A percentile compares a stretch with the other conserved stretches of the same genome.
These are phyloP conservation scores for Aspergillus hancockii DNA, from an alignment of 495 filamentous ascomycete genomes.

Conservation along the genomic window DNA sequence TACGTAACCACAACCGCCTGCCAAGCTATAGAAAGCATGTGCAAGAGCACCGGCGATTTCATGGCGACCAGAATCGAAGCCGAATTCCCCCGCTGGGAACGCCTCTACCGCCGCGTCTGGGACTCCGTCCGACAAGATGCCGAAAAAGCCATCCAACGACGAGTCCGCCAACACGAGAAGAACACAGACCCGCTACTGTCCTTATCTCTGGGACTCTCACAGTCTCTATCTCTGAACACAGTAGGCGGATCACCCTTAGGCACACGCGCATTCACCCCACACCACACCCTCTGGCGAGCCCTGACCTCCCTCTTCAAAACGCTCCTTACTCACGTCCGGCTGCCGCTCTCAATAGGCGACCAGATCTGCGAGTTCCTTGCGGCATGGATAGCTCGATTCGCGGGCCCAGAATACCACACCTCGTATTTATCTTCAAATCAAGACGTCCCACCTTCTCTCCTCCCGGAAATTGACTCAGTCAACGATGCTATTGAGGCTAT, in stretches of 20 bases:
- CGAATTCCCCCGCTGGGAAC: conserved; percentile 63
- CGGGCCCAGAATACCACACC: conserved; percentile 39
- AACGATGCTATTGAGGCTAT: conserved; percentile 40
- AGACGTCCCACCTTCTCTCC: neutral
- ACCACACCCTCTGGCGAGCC: conserved; percentile 40
- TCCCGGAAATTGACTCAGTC: conserved; percentile 25
- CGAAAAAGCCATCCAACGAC: conserved; percentile 33
- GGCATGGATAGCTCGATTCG: conserved; percentile 41
- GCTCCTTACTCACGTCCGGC: conserved; percentile 38
- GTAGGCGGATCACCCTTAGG: conserved; percentile 16
- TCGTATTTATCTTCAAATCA: neutral
- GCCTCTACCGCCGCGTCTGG: conserved; percentile 44
- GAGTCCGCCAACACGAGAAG: conserved; percentile 22
- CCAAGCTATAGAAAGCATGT: conserved; percentile 61
- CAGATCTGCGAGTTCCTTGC: conserved; percentile 41
- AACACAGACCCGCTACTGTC: neutral
- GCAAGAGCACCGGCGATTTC: conserved; percentile 73
- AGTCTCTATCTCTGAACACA: conserved; percentile 28
- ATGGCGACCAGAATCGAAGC: conserved; percentile 66
- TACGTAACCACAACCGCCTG: conserved; percentile 73
- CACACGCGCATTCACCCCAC: conserved; percentile 38
- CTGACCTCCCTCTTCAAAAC: conserved; percentile 44
- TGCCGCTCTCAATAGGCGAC: conserved; percentile 39
- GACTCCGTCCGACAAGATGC: conserved; percentile 40
- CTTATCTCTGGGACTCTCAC: conserved; percentile 7